Evolutionary conservation across 805 yeast species (phyloP), one percentile per base, ranked within the genome.

Genomic region (Ascoidea asiatica): DNA sequence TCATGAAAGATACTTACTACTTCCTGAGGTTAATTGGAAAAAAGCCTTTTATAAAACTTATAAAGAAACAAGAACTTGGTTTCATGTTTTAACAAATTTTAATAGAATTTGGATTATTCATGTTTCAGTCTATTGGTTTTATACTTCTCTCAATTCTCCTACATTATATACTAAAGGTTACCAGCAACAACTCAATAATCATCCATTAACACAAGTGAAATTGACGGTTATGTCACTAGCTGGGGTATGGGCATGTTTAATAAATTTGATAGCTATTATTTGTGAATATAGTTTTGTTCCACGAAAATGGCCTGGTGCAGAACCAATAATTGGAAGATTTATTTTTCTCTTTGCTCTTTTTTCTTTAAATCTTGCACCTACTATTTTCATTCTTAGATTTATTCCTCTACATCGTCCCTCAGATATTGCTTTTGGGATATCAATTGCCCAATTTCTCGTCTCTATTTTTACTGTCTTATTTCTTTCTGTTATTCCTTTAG

Each of bases 21-120:
- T 87, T 29, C 66, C 69, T 45, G 66, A 73, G 19, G 72, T 84
- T 3, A 59, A 69, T 1, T 87, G 96, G 96, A 54, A 64, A 2
- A 71, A 69, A 46, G 80, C 77, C 0, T 80, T 86, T 51, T 70
- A 69, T 51, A 87, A 87, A 60, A 85, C 95, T 1, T 87, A 78
- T 57, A 70, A 64, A 45, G 95, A 85, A 58, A 67, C 69, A 38
- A 71, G 95, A 60, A 72, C 81, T 13, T 85, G 95, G 95, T 63
- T 75, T 46, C 95, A 85, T 61, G 70, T 76, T 35, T 52, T 81
- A 21, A 71, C 79, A 20, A 83, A 85, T 57, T 85, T 85, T 61
- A 81, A 80, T 58, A 64, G 95, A 46, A 75, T 82, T 44, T 82
- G 90, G 89, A 77, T 81, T 44, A 73, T 84, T 42, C 95, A 85